Conservation (phyloP, 1,284 basidiomycete genomes). For the Sutorius eximius region DNA sequence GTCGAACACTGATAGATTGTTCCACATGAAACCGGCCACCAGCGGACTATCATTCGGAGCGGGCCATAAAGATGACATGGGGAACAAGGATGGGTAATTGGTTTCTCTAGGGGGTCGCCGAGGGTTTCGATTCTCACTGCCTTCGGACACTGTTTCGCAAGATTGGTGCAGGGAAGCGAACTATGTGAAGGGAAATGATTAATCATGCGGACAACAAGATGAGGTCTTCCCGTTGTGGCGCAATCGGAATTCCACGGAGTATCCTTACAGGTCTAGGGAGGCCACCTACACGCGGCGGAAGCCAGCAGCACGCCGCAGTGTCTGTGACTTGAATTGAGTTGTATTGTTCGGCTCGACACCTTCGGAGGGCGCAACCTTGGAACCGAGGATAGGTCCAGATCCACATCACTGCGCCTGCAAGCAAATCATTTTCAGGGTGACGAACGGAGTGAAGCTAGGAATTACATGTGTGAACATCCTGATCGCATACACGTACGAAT, state of each 20-base stretch:
- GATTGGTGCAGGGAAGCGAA: constrained; percentile 20
- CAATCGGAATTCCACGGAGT: constrained; percentile 29
- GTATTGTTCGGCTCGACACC: not conserved
- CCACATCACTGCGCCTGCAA: not conserved
- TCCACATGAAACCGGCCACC: constrained; percentile 11
- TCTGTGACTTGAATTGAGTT: not conserved
- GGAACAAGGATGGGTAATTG: constrained; percentile 2
- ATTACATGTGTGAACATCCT: not conserved
- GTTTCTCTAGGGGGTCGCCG: constrained; percentile 9
- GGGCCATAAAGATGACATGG: constrained; percentile 5
- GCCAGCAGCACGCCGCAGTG: not conserved
- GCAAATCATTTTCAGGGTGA: not conserved
- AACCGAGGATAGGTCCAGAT: not conserved
- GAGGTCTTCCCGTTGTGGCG: constrained; percentile 8
- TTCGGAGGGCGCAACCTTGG: not conserved
- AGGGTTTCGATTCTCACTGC: constrained; percentile 23
- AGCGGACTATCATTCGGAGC: not conserved
- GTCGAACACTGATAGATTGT: constrained; percentile 7
- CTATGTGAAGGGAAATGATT: constrained; percentile 16
- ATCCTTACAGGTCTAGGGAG: constrained; percentile 4
- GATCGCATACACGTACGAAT: constrained; percentile 2
- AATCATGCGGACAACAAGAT: constrained; percentile 15
- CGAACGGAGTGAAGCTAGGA: not conserved
- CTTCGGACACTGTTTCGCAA: constrained; percentile 21
- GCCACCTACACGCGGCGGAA: constrained; percentile 1